Base-by-base conservation (phyloP, 768 basidiomycete species). In the Boletus bicolor region DNA sequence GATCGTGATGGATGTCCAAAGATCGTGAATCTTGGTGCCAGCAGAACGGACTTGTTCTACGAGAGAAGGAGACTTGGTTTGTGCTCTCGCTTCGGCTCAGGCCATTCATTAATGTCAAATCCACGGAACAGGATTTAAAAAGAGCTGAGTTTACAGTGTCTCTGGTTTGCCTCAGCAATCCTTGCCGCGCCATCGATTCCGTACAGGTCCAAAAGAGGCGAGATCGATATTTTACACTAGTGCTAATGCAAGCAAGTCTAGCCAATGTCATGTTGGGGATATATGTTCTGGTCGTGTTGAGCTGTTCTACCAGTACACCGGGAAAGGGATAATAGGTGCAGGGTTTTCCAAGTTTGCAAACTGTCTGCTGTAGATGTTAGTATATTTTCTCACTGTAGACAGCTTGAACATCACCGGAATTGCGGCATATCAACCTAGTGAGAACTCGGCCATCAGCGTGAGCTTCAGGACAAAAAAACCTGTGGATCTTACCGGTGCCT, bases 1-100 rank as follows among this genome's bases (percentile, higher is more conserved):
- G 95, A 98, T 65, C 79, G 97, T 36, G 97, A 99, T 72, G 97
- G 97, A 1, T 99, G 97, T 77, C 94, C 94, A 8, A 98, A 98
- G 82, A 93, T 96, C 65, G 93, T 96, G 58, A 96, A 97, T 68
- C 79, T 97, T n/a, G 94, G 94, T 55, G 93, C 93, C 9, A 91
- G 91, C 66, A 80, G 93, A 65, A 96, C 93, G 45, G 93, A 94
- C 70, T 70, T 94, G 44, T 95, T 95, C 80, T 95, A 94, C 64
- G 93, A 95, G 71, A 79, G 92, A 57, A 84, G 91, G 67, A 82
- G 91, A 66, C 74, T 93, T 58, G 91, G 91, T 89, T 65, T 5
- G 65, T 56, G 41, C 81, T 24, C 49, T 35, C 17, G 5, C 41
- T 46, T 24, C 26, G 2, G 2, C 54, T 43, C 19, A 7, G 10